Percentiles rank a stretch among this genome's conserved stretches.
Conservation (phyloP, 1,284 basidiomycete species). For the Cronartium quercuum region DNA sequence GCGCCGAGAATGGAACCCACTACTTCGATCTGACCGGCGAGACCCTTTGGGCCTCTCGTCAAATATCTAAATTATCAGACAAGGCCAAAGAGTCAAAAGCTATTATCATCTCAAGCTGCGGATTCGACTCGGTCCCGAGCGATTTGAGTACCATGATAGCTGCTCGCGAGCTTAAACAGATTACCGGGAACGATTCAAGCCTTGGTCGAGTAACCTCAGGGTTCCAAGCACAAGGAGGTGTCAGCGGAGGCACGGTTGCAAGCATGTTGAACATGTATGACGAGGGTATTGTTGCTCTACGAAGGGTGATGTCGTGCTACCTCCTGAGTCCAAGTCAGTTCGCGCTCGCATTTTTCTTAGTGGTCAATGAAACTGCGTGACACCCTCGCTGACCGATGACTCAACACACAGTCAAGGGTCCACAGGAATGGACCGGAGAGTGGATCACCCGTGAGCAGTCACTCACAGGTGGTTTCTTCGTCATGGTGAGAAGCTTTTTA, state of each 20-base stretch:
- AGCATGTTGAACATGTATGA: slow-evolving; percentile 40
- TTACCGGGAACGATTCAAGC: slow-evolving; percentile 37
- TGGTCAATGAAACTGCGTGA: not conserved
- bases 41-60: slow-evolving; percentile 10
- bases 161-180: slow-evolving; percentile 42
- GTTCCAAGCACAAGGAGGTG: slow-evolving; percentile 39
- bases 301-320: slow-evolving; percentile 25
- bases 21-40: slow-evolving; percentile 36
- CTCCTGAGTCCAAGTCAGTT: slow-evolving; percentile 23
- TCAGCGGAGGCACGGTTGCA: slow-evolving; percentile 43
- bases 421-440: slow-evolving; percentile 1
- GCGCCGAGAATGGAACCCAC: slow-evolving; percentile 24
- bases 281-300: slow-evolving; percentile 15
- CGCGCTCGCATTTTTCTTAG: not conserved
- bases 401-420: not conserved
- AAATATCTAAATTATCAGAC: slow-evolving; percentile 15
- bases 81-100: slow-evolving; percentile 37
- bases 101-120: slow-evolving; percentile 42
- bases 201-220: slow-evolving; percentile 41
- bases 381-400: not conserved
- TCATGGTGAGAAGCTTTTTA: slow-evolving; percentile 11
- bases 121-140: slow-evolving; percentile 45
- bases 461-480: slow-evolving; percentile 20
- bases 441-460: slow-evolving; percentile 20
- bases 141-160: slow-evolving; percentile 42